A percentile compares a stretch with the other conserved stretches of the same genome.
phyloP scores from a whole-genome alignment of 805 yeast species.

The Candida andamanensis region DNA sequence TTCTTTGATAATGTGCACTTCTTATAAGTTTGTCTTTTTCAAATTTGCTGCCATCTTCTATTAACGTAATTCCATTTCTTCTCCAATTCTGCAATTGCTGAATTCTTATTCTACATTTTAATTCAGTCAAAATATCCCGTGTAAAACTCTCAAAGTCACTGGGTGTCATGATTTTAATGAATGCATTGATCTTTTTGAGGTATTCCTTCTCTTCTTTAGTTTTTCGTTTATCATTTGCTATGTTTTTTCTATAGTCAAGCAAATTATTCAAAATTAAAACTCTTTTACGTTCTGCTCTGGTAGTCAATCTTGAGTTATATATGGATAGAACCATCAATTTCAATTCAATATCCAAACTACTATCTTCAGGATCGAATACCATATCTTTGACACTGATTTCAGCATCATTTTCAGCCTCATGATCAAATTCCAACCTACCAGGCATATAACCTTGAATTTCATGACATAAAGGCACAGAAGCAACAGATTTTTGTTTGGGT shows the following conservation, averaged over 20 bases:
- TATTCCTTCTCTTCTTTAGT: slow-evolving; percentile 87
- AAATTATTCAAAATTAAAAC: slow-evolving; percentile 68
- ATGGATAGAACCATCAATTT: slow-evolving; percentile 84
- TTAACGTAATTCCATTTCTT: slow-evolving; percentile 75
- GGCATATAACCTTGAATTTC: slow-evolving; percentile 99
- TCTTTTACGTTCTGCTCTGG: slow-evolving; percentile 91
- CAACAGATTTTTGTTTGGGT: slow-evolving; percentile 81
- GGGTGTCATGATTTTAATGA: slow-evolving; percentile 73
- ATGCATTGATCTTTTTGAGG: slow-evolving; percentile 69
- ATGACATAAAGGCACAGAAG: slow-evolving; percentile 93
- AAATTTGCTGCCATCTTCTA: slow-evolving; percentile 78
- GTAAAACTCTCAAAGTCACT: slow-evolving; percentile 74
- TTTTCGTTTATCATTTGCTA: slow-evolving; percentile 77
- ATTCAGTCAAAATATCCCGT: slow-evolving; percentile 70
- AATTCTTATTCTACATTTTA: slow-evolving; percentile 72
- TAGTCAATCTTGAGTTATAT: slow-evolving; percentile 81
- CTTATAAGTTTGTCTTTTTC: slow-evolving; percentile 83
- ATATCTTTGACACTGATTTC: slow-evolving; percentile 91
- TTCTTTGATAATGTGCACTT: slow-evolving; percentile 55
- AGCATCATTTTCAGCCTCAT: slow-evolving; percentile 95
- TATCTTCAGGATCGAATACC: slow-evolving; percentile 92
- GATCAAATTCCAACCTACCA: slow-evolving; percentile 94
- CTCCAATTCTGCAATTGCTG: slow-evolving; percentile 93
- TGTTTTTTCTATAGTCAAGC: slow-evolving; percentile 79
- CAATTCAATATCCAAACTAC: slow-evolving; percentile 80